These are phyloP conservation scores for Echria macrotheca DNA, from an alignment of 495 filamentous ascomycete genomes.

Conservation along the genomic window DNA sequence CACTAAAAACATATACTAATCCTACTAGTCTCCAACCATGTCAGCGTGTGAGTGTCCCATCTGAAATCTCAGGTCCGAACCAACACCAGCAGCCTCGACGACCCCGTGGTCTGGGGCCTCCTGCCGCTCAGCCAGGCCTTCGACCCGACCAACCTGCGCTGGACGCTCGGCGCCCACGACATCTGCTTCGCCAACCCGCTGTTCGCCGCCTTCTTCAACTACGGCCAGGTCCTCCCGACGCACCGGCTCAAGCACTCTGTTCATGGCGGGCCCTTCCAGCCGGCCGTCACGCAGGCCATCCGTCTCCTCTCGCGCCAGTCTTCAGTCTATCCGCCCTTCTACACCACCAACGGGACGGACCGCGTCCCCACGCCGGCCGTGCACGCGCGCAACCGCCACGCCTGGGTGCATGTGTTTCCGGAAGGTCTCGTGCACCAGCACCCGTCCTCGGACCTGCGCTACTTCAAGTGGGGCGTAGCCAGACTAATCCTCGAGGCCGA, in stretches of 20 bases:
- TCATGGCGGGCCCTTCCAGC: slow-evolving; percentile 77
- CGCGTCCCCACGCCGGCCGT: slow-evolving; percentile 51
- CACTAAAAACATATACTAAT: not conserved
- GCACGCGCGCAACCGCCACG: slow-evolving; percentile 49
- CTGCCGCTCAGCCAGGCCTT: slow-evolving; percentile 67
- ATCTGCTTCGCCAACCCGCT: slow-evolving; percentile 74
- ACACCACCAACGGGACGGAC: slow-evolving; percentile 57
- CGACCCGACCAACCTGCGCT: slow-evolving; percentile 68
- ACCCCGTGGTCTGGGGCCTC: slow-evolving; percentile 87
- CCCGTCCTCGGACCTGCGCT: slow-evolving; percentile 71
- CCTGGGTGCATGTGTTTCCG: slow-evolving; percentile 93
- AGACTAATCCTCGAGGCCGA: slow-evolving; percentile 83
- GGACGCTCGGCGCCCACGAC: slow-evolving; percentile 86
- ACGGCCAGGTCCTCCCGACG: slow-evolving; percentile 85
- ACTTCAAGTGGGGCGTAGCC: slow-evolving; percentile 96
- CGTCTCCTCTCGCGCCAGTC: slow-evolving; percentile 69
- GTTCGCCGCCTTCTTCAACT: slow-evolving; percentile 64
- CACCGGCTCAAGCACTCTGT: slow-evolving; percentile 72
- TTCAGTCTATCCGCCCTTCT: slow-evolving; percentile 30
- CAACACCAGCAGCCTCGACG: slow-evolving; percentile 64
- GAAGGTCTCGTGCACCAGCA: slow-evolving; percentile 92
- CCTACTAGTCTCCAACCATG: slow-evolving; percentile 80
- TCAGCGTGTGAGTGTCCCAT: slow-evolving; percentile 75
- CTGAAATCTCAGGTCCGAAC: slow-evolving; percentile 16
- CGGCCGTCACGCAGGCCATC: slow-evolving; percentile 80